Percentiles rank a stretch among this genome's conserved stretches.
Evolutionary conservation across 805 yeast species (phyloP).

Genomic region (Debaryomyces tyrocola): DNA sequence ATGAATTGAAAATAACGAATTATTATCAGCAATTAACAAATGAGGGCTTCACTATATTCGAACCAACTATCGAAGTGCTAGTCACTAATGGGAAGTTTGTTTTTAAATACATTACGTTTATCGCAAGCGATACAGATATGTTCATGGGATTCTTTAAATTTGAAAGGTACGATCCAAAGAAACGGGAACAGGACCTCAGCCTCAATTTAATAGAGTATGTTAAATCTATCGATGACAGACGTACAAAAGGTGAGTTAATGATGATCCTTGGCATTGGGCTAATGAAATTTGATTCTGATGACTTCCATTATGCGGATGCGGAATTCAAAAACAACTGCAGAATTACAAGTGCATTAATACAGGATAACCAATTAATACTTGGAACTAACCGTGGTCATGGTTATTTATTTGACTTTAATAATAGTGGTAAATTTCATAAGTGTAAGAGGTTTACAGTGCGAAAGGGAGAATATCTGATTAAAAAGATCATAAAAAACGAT

Average conservation of each 20-base stretch:
- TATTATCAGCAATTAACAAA: not conserved
- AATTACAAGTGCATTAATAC: conserved; percentile 1
- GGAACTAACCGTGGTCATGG: conserved; percentile 6
- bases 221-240: not conserved
- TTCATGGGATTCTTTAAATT: conserved; percentile 2
- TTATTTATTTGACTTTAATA: not conserved
- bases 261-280: conserved; percentile 1
- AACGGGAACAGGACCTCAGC: not conserved
- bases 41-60: not conserved
- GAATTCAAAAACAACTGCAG: not conserved
- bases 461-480: not conserved
- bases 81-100: not conserved
- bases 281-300: not conserved
- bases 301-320: not conserved
- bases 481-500: not conserved
- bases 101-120: not conserved
- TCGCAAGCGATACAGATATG: not conserved
- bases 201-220: not conserved
- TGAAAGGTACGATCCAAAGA: not conserved
- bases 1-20: not conserved
- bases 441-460: not conserved
- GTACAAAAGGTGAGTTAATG: not conserved
- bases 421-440: not conserved
- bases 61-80: not conserved
- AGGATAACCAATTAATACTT: not conserved